Evolutionary conservation across 768 basidiomycete species (phyloP).

Genomic region (Leucosporidium yakuticum): DNA sequence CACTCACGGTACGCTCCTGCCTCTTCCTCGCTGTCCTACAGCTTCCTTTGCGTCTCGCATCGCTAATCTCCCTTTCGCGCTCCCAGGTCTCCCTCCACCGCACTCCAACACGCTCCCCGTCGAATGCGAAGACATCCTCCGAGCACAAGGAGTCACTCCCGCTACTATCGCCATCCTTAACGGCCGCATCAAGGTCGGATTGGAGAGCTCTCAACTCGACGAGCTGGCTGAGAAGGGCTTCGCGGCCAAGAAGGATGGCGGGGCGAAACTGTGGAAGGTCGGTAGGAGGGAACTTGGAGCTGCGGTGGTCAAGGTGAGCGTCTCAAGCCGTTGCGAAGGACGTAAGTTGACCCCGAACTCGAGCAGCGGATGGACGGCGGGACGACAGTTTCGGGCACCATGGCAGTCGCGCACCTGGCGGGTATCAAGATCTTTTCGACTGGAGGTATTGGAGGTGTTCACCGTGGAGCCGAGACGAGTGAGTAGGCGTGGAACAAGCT

Average conservation of each 20-base stretch:
- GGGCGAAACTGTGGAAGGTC: constrained; percentile 50
- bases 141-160: constrained; percentile 69
- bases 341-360: not conserved
- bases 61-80: not conserved
- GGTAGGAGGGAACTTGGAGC: constrained; percentile 75
- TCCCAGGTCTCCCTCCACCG: constrained; percentile 32
- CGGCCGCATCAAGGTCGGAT: constrained; percentile 80
- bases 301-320: constrained; percentile 57
- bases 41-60: not conserved
- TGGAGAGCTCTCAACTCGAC: constrained; percentile 60
- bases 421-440: constrained; percentile 92
- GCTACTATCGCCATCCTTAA: constrained; percentile 81
- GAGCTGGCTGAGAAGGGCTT: constrained; percentile 56
- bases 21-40: not conserved
- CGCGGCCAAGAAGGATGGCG: constrained; percentile 16
- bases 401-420: constrained; percentile 53
- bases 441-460: constrained; percentile 86
- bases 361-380: constrained; percentile 58
- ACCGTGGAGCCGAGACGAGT: constrained; percentile 67
- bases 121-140: constrained; percentile 34
- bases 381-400: constrained; percentile 50
- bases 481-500: constrained; percentile 28
- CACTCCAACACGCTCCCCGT: constrained; percentile 22
- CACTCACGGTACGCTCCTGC: constrained; percentile 58
- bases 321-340: constrained; percentile 35